Evolutionary conservation across 202 grass and related monocot species (phyloP).

Genomic region (Dendrocalamus latiflorus): DNA sequence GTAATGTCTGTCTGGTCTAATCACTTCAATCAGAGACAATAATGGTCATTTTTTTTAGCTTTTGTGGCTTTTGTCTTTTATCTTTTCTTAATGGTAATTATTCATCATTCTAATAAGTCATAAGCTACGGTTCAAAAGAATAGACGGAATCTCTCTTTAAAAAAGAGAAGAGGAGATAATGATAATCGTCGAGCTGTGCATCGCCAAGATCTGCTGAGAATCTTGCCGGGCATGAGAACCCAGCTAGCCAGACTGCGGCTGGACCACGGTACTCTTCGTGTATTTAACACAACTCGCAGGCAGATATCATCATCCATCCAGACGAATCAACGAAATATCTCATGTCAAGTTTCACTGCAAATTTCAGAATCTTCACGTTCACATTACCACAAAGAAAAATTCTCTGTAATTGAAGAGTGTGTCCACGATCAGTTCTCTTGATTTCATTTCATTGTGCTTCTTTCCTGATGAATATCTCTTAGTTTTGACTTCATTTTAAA

Average conservation of each 20-base stretch:
- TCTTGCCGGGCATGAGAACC: neutral
- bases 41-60: no score
- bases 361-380: neutral
- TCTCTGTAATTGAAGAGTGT: neutral
- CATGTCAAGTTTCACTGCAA: neutral
- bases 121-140: no score
- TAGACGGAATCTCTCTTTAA: no score
- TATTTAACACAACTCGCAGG: neutral
- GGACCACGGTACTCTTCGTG: neutral
- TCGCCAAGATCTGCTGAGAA: neutral
- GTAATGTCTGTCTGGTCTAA: neutral
- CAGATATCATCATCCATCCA: neutral
- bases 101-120: no score
- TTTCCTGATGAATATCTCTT: neutral
- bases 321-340: conserved; percentile 1
- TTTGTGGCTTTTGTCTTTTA: no score
- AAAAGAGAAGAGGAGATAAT: neutral
- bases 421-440: neutral
- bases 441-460: neutral
- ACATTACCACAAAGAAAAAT: neutral
- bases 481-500: neutral
- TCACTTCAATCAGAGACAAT: neutral
- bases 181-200: neutral
- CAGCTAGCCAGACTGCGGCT: neutral
- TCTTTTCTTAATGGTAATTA: no score